These are phyloP conservation scores for Protoeuglena noctilucae DNA, from an alignment of 139 green algal species.

Conservation along the genomic window DNA sequence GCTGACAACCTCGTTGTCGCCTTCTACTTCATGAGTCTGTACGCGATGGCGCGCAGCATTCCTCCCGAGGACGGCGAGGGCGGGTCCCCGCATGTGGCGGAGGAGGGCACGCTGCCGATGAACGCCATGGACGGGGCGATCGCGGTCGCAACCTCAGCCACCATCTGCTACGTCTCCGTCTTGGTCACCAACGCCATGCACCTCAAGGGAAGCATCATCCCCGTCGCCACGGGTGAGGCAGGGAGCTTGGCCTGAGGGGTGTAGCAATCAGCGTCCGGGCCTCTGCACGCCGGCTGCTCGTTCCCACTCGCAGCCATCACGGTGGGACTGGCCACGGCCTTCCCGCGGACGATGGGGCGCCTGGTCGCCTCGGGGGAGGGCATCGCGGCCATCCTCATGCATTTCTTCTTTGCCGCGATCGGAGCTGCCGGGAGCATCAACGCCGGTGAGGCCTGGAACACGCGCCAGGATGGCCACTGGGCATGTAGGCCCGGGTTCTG, in stretches of 20 bases:
- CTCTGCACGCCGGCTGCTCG: constrained; percentile 19
- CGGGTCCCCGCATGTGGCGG: not conserved
- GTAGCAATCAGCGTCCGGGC: constrained; percentile 4
- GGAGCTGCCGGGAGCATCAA: constrained; percentile 58
- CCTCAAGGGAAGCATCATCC: constrained; percentile 9
- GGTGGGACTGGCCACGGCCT: constrained; percentile 42
- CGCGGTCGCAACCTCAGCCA: constrained; percentile 22
- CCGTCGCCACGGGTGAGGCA: constrained; percentile 8
- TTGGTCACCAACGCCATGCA: constrained; percentile 6
- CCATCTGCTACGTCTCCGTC: constrained; percentile 31
- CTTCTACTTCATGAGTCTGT: constrained; percentile 66
- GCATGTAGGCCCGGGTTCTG: not conserved
- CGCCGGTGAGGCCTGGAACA: too few species aligned
- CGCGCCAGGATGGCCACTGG: not conserved
- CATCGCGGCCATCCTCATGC: constrained; percentile 66
- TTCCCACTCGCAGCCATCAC: constrained; percentile 39
- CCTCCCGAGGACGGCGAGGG: constrained; percentile 20
- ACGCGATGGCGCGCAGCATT: constrained; percentile 37
- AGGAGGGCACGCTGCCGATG: not conserved
- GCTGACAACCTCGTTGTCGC: constrained; percentile 80
- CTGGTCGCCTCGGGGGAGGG: constrained; percentile 47
- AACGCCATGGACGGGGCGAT: constrained; percentile 27
- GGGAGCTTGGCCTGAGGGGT: not conserved
- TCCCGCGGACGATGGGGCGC: constrained; percentile 25
- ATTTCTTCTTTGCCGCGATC: constrained; percentile 80